Conservation (phyloP, 2,329 filamentous ascomycete species). For the Epichloe gansuensis region DNA sequence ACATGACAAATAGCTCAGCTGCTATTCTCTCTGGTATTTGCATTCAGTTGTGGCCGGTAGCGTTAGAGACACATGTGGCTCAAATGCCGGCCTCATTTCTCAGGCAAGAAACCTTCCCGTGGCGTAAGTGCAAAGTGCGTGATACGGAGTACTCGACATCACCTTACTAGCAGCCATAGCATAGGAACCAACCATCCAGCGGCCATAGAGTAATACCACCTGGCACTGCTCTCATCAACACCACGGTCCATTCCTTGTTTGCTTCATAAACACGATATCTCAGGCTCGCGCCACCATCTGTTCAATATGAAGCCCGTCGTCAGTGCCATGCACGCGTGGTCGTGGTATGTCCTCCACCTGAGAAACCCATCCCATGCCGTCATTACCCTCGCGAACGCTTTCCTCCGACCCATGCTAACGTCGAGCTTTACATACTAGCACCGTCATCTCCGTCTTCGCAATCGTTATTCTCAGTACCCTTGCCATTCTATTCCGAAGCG, state of each 20-base stretch:
- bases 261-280: not conserved
- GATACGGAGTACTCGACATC: no score
- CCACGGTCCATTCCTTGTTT: not conserved
- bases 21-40: no score
- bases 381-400: not conserved
- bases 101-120: not conserved
- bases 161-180: no score
- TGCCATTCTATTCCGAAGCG: constrained; percentile 60
- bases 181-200: no score
- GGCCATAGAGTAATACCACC: not conserved
- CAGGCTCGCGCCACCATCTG: not conserved
- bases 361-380: not conserved
- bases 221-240: not conserved
- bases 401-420: constrained; percentile 11
- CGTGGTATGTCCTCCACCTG: constrained; percentile 51
- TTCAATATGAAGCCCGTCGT: constrained; percentile 86
- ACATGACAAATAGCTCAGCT: no score
- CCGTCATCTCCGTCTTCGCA: constrained; percentile 53
- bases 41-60: not conserved
- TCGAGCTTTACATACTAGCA: constrained; percentile 36
- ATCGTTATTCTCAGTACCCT: constrained; percentile 52
- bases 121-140: not conserved
- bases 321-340: constrained; percentile 85
- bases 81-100: not conserved
- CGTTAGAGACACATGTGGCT: not conserved